These are phyloP conservation scores for Alternaria metachromatica DNA, from an alignment of 2,329 filamentous ascomycete genomes.

Conservation along the genomic window DNA sequence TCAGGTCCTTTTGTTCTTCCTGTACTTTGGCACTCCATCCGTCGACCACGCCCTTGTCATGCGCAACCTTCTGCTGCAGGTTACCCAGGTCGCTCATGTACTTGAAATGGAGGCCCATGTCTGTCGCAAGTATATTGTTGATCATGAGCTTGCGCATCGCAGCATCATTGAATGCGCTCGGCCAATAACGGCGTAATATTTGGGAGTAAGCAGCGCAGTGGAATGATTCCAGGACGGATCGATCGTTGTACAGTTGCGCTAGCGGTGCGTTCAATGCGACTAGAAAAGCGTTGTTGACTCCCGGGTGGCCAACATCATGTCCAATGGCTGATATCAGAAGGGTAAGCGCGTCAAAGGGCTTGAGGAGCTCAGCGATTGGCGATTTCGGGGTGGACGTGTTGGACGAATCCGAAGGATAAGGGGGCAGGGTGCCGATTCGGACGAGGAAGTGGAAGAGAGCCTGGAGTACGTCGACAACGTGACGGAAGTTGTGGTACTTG, in stretches of 20 bases:
- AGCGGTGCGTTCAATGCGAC: slow-evolving; percentile 90
- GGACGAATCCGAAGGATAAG: slow-evolving; percentile 60
- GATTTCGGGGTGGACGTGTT: slow-evolving; percentile 56
- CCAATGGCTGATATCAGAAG: slow-evolving; percentile 95
- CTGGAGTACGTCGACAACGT: slow-evolving; percentile 95
- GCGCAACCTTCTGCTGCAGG: slow-evolving; percentile 77
- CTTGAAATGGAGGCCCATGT: slow-evolving; percentile 96
- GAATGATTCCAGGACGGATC: slow-evolving; percentile 94
- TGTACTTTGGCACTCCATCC: slow-evolving; percentile 78
- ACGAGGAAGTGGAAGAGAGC: slow-evolving; percentile 91
- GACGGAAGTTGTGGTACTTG: slow-evolving; percentile 97
- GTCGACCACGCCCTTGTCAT: slow-evolving; percentile 67
- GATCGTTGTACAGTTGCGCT: slow-evolving; percentile 95
- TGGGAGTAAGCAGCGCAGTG: slow-evolving; percentile 97
- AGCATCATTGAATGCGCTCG: slow-evolving; percentile 76
- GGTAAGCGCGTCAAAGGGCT: slow-evolving; percentile 85
- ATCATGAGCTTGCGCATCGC: slow-evolving; percentile 91
- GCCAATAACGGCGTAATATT: slow-evolving; percentile 92
- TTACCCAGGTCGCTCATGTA: slow-evolving; percentile 91
- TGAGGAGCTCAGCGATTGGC: slow-evolving; percentile 76
- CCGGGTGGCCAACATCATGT: slow-evolving; percentile 95
- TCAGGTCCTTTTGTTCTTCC: slow-evolving; percentile 77
- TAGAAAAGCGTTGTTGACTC: slow-evolving; percentile 97
- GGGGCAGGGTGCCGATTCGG: slow-evolving; percentile 75
- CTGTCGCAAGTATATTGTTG: slow-evolving; percentile 94